Evolutionary conservation across 768 basidiomycete genomes (phyloP), one percentile per base, ranked within the genome.

Genomic region (Rhodotorula sphaerocarpa): DNA sequence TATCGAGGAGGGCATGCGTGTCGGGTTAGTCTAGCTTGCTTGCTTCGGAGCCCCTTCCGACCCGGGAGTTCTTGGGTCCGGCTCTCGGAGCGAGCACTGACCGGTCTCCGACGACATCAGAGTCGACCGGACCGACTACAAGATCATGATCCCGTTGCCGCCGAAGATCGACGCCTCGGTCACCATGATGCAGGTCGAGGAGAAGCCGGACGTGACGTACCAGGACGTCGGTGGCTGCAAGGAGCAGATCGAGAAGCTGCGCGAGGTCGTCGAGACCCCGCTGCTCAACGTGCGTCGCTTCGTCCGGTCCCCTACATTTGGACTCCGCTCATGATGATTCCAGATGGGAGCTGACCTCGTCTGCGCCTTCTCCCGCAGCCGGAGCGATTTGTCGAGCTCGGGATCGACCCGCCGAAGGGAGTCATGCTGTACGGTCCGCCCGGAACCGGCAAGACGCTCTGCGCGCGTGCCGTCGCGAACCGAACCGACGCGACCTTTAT

Each of bases 1-100:
- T 78, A 91, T 99, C 56, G 95, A 99, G 75, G 95, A 99, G 79
- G 95, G 95, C n/a, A 99, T 99, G 95, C 86, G 95, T 57, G 95
- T 99, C 44, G 95, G 93, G 93, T 96, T 73, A 73, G 88, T 79
- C 27, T 50, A 47, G 25, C 27, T 27, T 10, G 9, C 12, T 11
- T 21, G 20, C 12, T 20, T 7, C 16, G 15, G 31, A n/a, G 23
- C 3, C 20, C 7, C 10, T 23, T 25, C 48, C 10, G 25, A 2
- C 43, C 14, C 44, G 47, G 10, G 55, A 59, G 69, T 42, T 23
- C 3, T 23, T 59, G 51, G 27, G 55, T 21, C 14, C n/a, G n/a
- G n/a, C n/a, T n/a, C n/a, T n/a, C n/a, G n/a, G n/a, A n/a, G n/a
- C 65, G 31, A 67, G 31, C 59, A 36, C 28, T 52, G 28, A 43